phyloP scores from a whole-genome alignment of 2,329 filamentous ascomycete genomes.

The Remersonia thermophila region DNA sequence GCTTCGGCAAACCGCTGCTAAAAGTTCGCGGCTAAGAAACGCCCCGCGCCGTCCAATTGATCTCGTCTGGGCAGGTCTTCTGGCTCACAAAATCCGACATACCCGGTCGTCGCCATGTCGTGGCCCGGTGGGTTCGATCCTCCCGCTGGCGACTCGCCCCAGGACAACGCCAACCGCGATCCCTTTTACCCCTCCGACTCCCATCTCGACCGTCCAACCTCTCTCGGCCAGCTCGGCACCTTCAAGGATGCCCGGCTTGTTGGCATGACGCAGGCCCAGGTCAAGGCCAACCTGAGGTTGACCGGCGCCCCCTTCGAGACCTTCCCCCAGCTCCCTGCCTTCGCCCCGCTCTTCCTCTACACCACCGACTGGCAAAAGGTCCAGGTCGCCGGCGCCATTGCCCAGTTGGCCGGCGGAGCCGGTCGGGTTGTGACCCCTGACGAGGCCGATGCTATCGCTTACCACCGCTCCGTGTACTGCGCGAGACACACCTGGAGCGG shows the following conservation, averaged over 20 bases:
- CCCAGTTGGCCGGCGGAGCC: neutral
- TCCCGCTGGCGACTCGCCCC: neutral
- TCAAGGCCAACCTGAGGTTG: slow-evolving; percentile 4
- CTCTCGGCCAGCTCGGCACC: neutral
- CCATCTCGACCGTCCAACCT: slow-evolving; percentile 2
- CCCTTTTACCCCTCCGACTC: neutral
- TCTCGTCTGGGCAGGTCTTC: too few relatives aligned
- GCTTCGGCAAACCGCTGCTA: too few relatives aligned
- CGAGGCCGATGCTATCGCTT: slow-evolving; percentile 13
- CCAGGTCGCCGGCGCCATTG: slow-evolving; percentile 3
- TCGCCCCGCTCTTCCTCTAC: slow-evolving; percentile 5
- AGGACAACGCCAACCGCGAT: too few relatives aligned
- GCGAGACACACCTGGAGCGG: slow-evolving; percentile 3
- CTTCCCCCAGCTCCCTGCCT: slow-evolving; percentile 13
- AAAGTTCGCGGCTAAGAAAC: too few relatives aligned
- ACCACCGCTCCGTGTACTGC: slow-evolving; percentile 4
- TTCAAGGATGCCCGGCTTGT: slow-evolving; percentile 1
- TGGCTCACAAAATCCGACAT: too few relatives aligned
- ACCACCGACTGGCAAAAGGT: slow-evolving; percentile 6
- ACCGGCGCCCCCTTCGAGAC: slow-evolving; percentile 11
- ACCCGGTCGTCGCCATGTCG: slow-evolving; percentile 2
- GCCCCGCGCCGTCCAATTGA: too few relatives aligned
- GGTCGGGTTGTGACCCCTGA: slow-evolving; percentile 5
- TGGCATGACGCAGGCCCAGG: neutral
- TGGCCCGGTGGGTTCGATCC: slow-evolving; percentile 4